These are phyloP conservation scores for Nigrospora oryzae DNA, from an alignment of 2,329 filamentous ascomycete species.

Conservation along the genomic window DNA sequence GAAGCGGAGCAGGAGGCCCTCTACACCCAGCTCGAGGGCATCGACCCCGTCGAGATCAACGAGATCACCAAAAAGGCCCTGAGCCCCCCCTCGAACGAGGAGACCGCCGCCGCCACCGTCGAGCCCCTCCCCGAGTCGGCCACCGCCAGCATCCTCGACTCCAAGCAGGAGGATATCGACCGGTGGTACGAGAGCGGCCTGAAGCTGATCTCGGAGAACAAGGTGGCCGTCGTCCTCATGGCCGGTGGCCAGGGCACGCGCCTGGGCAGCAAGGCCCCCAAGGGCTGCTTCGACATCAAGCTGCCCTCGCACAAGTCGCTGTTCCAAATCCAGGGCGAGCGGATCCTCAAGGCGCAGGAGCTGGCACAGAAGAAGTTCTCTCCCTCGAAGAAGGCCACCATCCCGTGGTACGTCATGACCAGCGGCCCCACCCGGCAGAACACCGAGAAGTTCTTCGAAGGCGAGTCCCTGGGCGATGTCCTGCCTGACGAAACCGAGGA, in stretches of 20 bases:
- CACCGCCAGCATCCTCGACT: slow-evolving; percentile 87
- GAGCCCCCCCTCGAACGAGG: slow-evolving; percentile 60
- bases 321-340: slow-evolving; percentile 95
- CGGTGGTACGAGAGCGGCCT: slow-evolving; percentile 79
- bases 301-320: slow-evolving; percentile 88
- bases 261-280: slow-evolving; percentile 87
- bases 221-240: slow-evolving; percentile 86
- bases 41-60: slow-evolving; percentile 84
- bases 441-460: slow-evolving; percentile 81
- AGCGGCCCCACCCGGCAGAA: slow-evolving; percentile 86
- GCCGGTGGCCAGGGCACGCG: slow-evolving; percentile 94
- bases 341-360: slow-evolving; percentile 78
- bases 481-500: slow-evolving; percentile 56
- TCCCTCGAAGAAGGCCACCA: slow-evolving; percentile 47
- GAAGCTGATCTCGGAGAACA: slow-evolving; percentile 69
- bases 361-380: slow-evolving; percentile 66
- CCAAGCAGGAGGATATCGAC: slow-evolving; percentile 66
- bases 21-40: slow-evolving; percentile 71
- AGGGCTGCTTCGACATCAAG: slow-evolving; percentile 96
- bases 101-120: slow-evolving; percentile 35
- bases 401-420: slow-evolving; percentile 99
- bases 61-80: slow-evolving; percentile 75
- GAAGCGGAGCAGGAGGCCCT: slow-evolving; percentile 66
- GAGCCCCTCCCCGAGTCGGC: slow-evolving; percentile 84
- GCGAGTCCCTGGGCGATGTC: slow-evolving; percentile 16